Conservation (phyloP, 2,329 filamentous ascomycete species). For the Zymoseptoria brevis region DNA sequence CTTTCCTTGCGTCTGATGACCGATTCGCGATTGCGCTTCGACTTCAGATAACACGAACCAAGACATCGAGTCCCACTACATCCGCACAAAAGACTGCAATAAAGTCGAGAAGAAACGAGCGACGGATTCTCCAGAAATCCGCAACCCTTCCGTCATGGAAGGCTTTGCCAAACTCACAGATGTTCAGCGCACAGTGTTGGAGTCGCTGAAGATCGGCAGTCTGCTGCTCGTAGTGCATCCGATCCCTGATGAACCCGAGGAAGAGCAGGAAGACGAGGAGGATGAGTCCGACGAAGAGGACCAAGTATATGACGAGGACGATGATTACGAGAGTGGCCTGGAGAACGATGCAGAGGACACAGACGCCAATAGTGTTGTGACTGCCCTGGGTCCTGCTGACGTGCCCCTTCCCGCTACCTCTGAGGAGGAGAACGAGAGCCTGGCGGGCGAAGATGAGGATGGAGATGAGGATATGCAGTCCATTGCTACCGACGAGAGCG, state of each 20-base stretch:
- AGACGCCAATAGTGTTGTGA: neutral
- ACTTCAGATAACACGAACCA: neutral
- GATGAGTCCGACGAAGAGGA: conserved; percentile 7
- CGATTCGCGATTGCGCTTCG: neutral
- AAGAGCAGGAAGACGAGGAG: conserved; percentile 9
- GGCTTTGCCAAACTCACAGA: neutral
- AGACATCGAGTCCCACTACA: neutral
- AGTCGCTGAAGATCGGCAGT: neutral
- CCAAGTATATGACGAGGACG: conserved; percentile 5
- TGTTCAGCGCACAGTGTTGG: neutral
- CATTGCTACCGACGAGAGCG: neutral
- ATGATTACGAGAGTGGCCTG: conserved; percentile 4
- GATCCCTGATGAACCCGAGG: neutral
- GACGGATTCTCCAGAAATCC: neutral
- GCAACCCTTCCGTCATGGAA: neutral
- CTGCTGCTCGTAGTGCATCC: neutral
- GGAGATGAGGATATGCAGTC: neutral
- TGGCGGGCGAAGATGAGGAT: neutral
- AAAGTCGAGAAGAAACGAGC: neutral
- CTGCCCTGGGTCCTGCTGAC: neutral
- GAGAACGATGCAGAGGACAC: conserved; percentile 4
- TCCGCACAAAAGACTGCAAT: neutral
- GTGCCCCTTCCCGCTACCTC: neutral
- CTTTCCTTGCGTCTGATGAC: neutral
- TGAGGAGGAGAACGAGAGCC: neutral